Percentiles rank a stretch among this genome's conserved stretches.
These are phyloP conservation scores for Coemansia sp. DNA, from an alignment of 192 early-diverging fungal genomes.

Conservation along the genomic window DNA sequence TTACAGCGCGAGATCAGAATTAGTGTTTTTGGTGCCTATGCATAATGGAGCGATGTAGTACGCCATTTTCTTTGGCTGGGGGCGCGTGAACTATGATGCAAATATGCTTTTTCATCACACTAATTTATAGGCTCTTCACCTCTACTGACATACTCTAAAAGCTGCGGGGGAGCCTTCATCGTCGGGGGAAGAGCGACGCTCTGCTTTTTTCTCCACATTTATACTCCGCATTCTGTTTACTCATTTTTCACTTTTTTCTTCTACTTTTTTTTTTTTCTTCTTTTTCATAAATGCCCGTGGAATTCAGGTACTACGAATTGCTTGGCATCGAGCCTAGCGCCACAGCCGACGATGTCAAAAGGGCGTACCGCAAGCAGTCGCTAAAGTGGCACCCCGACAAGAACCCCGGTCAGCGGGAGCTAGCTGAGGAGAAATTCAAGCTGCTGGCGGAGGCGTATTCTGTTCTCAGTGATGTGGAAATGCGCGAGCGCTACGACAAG, in stretches of 20 bases:
- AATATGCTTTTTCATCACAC: not conserved
- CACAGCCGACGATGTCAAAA: slow-evolving; percentile 67
- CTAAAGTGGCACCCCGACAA: slow-evolving; percentile 75
- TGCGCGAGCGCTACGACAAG: slow-evolving; percentile 41
- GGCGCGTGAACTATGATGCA: not conserved
- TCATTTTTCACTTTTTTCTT: not conserved
- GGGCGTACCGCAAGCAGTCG: slow-evolving; percentile 70
- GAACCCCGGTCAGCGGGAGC: slow-evolving; percentile 43
- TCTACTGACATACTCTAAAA: not conserved
- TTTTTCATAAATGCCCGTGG: slow-evolving; percentile 26
- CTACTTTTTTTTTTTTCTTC: not conserved
- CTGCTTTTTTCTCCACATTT: not conserved
- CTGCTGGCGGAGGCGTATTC: slow-evolving; percentile 52
- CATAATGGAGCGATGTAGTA: not conserved
- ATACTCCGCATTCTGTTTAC: not conserved
- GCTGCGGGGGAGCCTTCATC: not conserved
- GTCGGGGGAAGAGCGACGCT: not conserved
- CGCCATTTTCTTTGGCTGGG: not conserved
- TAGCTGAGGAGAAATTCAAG: slow-evolving; percentile 53
- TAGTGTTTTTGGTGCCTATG: not conserved
- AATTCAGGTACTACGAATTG: slow-evolving; percentile 65
- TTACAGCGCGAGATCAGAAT: not conserved
- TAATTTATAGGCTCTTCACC: not conserved
- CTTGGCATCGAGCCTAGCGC: slow-evolving; percentile 63
- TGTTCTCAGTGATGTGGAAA: slow-evolving; percentile 47